A percentile compares a stretch with the other conserved stretches of the same genome.
These are phyloP conservation scores for Blastocystis sp. DNA, from an alignment of 352 stramenopile species.

Conservation along the genomic window DNA sequence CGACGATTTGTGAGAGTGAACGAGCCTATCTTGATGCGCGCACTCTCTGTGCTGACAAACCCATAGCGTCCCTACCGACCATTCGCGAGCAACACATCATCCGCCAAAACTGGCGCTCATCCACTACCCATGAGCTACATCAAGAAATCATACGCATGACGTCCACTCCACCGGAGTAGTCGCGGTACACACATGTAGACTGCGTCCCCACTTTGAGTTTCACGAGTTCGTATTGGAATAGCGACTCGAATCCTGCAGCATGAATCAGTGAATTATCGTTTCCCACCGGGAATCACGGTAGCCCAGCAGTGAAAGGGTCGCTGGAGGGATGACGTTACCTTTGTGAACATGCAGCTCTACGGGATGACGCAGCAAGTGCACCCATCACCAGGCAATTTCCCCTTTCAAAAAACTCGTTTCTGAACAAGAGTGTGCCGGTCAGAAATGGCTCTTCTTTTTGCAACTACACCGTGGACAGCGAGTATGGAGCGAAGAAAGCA, in stretches of 20 bases:
- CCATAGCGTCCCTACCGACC: neutral
- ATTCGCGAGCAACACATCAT: constrained; percentile 40
- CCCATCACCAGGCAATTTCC: neutral
- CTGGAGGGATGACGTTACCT: neutral
- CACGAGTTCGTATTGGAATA: constrained; percentile 43
- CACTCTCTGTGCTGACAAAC: constrained; percentile 12
- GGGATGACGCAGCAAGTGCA: neutral
- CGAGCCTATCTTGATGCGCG: neutral
- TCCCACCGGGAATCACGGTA: constrained; percentile 37
- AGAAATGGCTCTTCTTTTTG: too few relatives aligned
- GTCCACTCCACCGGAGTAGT: constrained; percentile 44
- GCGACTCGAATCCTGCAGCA: neutral
- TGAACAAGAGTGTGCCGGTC: too few relatives aligned
- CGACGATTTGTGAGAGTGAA: constrained; percentile 43
- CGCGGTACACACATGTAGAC: constrained; percentile 53
- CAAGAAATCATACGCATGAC: neutral
- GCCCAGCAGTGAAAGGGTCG: constrained; percentile 37
- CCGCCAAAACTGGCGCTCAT: constrained; percentile 42
- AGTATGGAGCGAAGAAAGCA: too few relatives aligned
- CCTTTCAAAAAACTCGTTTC: too few relatives aligned
- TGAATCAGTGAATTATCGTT: neutral
- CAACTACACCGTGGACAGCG: too few relatives aligned
- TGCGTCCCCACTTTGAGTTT: constrained; percentile 31
- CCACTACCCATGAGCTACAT: neutral
- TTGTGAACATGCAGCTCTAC: neutral